Percentiles rank a stretch among this genome's conserved stretches.
Conservation (phyloP, 176 grass and related monocot genomes). For the Carex pumila region DNA sequence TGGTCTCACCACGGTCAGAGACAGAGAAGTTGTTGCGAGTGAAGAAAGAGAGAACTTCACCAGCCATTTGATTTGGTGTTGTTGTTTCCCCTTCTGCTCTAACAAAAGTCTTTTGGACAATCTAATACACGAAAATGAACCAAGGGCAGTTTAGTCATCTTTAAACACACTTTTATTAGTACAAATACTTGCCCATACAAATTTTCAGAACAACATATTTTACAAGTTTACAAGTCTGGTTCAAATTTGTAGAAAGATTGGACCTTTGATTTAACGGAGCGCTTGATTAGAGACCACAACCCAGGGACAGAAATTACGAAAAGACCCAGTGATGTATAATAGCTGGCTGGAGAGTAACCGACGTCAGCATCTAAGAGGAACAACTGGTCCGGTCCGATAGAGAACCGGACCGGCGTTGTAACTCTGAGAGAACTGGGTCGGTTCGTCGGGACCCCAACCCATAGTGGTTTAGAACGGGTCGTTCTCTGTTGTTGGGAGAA, state of each 20-base stretch:
- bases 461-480: neutral
- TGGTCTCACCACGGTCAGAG: constrained; percentile 75
- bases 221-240: neutral
- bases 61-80: constrained; percentile 66
- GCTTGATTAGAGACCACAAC: constrained; percentile 96
- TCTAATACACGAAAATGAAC: constrained; percentile 25
- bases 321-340: constrained; percentile 92
- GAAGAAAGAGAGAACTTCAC: constrained; percentile 89
- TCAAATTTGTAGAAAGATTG: neutral
- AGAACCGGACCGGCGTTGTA: constrained; percentile 26
- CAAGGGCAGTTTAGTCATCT: neutral
- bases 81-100: constrained; percentile 38
- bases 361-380: constrained; percentile 51
- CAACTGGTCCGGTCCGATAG: constrained; percentile 42
- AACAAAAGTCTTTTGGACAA: constrained; percentile 92
- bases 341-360: constrained; percentile 93
- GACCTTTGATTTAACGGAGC: constrained; percentile 99
- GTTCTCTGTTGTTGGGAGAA: neutral
- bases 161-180: neutral
- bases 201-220: neutral
- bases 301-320: constrained; percentile 98
- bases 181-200: neutral
- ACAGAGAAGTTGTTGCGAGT: constrained; percentile 78
- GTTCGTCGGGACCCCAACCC: neutral
- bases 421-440: neutral